Base-by-base conservation (phyloP, 176 grass and related monocot species). In the Oryza australiensis region DNA sequence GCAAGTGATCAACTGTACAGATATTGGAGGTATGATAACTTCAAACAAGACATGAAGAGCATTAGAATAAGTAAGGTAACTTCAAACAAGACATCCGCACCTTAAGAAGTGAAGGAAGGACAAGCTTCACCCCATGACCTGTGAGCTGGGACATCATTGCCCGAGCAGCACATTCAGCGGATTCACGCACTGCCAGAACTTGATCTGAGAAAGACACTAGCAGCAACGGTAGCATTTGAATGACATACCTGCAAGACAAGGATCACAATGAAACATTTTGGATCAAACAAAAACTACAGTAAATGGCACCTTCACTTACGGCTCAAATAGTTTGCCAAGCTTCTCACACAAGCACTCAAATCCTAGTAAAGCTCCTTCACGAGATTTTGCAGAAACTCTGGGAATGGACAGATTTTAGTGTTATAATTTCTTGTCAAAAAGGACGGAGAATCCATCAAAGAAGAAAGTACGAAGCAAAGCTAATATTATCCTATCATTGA, bases 261-360 rank as follows among this genome's bases (percentile, higher is more conserved):
- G 74, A 82, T 83, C 48, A 74, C 46, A 40, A 79, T 87, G 42
- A 78, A 71, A 55, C 28, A 62, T 3, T 77, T 65, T 77, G 64
- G 72, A 86, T 32, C 35, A 82, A 26, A 89, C 32, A 23, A 77
- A 42, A 14, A 55, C 74, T 69, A 82, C 76, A 80, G 7, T 28
- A 40, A 86, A 73, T 10, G 1, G 37, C 37, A 40, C 60, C 66
- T 68, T 68, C 82, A 95, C 95, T 98, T 87, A 98, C 95, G 95
- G 95, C 73, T 98, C 95, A 86, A 98, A 98, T 84, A 98, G 82
- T 88, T 60, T 93, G 63, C 95, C 92, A 23, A 98, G 92, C 84
- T 98, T 98, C 74, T 98, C 95, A 74, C 95, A 98, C n/a, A 98
- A 82, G 80, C 95, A 98, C 77, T 98, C 95, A 82, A 98, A 98